Base-by-base conservation (phyloP, 2,329 filamentous ascomycete species). In the Metarhizium rileyi region DNA sequence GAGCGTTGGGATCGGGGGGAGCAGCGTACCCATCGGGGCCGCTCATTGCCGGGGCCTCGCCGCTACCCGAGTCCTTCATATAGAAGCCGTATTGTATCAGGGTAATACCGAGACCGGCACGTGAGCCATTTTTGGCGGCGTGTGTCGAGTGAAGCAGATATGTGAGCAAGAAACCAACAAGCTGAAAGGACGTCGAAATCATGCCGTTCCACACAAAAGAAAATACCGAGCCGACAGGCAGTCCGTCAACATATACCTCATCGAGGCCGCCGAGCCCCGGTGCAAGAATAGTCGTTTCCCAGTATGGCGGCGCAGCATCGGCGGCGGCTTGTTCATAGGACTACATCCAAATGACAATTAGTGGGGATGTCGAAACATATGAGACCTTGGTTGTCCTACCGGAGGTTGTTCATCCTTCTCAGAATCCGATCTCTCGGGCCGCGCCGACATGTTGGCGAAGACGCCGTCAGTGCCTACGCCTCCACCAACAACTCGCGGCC, bases 271-370 rank as follows among this genome's bases (percentile, higher is more conserved):
- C 86, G 56, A 93, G 81, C 49, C 91, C 93, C 1, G 93, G 93
- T 0, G 90, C 91, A 47, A 98, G 79, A 56, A 98, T 96, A 0
- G 93, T 97, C 5, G 93, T 98, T 73, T 98, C 93, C 93, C 93
- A 98, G 69, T 98, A 98, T 0, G 93, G 93, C 1, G 93, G 93
- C 44, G 93, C 93, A 23, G 90, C 86, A 67, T 98, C 93, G 40
- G 91, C 91, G 3, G 93, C 93, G 16, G 93, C 93, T 80, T 97
- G 91, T 76, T 98, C 93, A 66, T 98, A 98, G 33, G 91, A 90
- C 88, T 96, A 14, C n/a, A 18, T 25, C 60, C 52, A 30, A 36
- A n/a, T n/a, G n/a, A n/a, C 45, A 53, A 40, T 36, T 44, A 64
- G 75, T 62, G 73, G 69, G 58, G 3, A 35, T 35, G 16, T 10